These are phyloP conservation scores for Fusarium pseudocircinatum DNA, from an alignment of 2,329 filamentous ascomycete genomes.

Conservation along the genomic window DNA sequence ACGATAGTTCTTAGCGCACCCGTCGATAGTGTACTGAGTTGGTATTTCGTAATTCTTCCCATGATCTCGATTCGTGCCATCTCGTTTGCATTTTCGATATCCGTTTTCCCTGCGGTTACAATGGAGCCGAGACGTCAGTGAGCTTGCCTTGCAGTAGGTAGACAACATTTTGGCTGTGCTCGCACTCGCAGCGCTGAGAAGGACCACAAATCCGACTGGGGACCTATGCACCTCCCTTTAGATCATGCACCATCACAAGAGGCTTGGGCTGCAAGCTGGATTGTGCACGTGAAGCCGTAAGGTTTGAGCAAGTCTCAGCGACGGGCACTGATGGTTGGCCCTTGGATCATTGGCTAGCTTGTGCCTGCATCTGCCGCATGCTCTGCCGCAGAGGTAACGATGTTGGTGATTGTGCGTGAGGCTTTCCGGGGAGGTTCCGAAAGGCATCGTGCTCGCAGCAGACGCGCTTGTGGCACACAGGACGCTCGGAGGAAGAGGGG, in stretches of 20 bases:
- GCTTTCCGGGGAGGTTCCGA: neutral
- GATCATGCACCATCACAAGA: neutral
- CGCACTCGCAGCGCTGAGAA: constrained; percentile 51
- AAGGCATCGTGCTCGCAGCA: neutral
- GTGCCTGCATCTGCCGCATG: fast-evolving
- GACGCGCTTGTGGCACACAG: fast-evolving
- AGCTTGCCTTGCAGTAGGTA: constrained; percentile 92
- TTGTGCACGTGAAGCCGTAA: fast-evolving
- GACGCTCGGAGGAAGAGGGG: neutral
- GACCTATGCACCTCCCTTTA: fast-evolving
- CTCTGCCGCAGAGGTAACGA: fast-evolving
- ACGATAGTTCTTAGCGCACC: constrained; percentile 72
- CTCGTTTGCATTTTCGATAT: constrained; percentile 77
- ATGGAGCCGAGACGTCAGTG: constrained; percentile 84
- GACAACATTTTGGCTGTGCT: constrained; percentile 98
- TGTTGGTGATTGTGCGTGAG: neutral
- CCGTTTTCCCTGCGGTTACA: constrained; percentile 74
- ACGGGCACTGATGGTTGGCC: fast-evolving
- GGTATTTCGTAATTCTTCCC: constrained; percentile 77
- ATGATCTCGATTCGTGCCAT: constrained; percentile 74
- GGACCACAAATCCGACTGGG: neutral
- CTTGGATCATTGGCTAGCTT: fast-evolving
- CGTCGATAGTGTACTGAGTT: constrained; percentile 79
- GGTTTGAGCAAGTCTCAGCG: fast-evolving
- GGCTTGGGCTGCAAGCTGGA: neutral